A percentile compares a stretch with the other conserved stretches of the same genome.
phyloP scores from a whole-genome alignment of 176 grass and related monocot genomes.

The Cenchrus americanus region DNA sequence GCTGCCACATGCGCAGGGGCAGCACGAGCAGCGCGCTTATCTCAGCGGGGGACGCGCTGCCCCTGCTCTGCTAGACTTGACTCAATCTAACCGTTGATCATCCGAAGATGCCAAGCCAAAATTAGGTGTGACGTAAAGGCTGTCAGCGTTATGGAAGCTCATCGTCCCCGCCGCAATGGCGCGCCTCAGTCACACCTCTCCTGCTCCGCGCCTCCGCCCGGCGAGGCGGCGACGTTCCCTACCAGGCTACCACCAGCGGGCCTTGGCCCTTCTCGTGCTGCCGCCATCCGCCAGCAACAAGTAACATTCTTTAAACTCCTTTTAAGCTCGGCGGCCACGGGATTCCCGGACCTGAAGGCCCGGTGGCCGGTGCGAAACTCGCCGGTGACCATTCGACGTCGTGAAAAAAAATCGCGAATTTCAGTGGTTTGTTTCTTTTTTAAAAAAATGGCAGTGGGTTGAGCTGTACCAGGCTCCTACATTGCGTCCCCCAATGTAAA shows the following conservation, averaged over 20 bases:
- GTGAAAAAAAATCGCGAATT: too few relatives aligned
- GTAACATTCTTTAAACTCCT: neutral
- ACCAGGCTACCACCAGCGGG: too few relatives aligned
- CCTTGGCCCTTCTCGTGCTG: neutral
- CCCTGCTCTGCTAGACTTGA: neutral
- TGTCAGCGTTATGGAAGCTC: too few relatives aligned
- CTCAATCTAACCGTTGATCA: neutral
- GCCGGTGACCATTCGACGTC: neutral
- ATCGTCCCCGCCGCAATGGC: too few relatives aligned
- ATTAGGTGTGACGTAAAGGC: neutral
- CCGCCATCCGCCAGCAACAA: neutral
- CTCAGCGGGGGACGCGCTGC: too few relatives aligned
- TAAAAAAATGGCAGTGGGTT: too few relatives aligned
- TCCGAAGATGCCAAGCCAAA: neutral
- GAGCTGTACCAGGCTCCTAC: too few relatives aligned
- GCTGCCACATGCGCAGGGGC: slow-evolving; percentile 37
- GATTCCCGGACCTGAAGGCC: neutral
- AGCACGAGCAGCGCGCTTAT: too few relatives aligned
- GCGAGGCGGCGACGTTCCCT: too few relatives aligned
- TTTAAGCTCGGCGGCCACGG: neutral
- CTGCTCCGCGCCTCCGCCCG: neutral
- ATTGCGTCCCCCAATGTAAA: neutral
- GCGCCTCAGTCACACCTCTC: too few relatives aligned
- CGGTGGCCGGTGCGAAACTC: neutral
- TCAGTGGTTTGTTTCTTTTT: too few relatives aligned